phyloP scores from a whole-genome alignment of 768 basidiomycete genomes.

The Kwoniella sp. region DNA sequence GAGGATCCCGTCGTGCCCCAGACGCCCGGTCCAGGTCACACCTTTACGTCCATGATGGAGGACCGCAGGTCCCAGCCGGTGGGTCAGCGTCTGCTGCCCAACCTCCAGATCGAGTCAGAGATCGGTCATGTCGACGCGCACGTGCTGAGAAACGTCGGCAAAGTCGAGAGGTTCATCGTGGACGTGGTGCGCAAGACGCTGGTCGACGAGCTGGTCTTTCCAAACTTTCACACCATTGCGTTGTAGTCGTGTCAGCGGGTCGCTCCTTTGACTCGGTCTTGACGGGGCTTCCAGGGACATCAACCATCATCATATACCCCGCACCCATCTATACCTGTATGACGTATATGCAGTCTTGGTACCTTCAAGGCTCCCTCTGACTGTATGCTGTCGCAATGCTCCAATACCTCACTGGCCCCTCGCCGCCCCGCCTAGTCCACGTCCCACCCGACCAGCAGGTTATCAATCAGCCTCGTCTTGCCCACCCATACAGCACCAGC shows the following conservation, averaged over 20 bases:
- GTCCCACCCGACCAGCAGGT: constrained; percentile 65
- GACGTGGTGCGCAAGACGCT: constrained; percentile 96
- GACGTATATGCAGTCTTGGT: too few species aligned
- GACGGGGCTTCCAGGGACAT: too few species aligned
- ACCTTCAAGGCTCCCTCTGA: too few species aligned
- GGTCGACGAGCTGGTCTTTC: constrained; percentile 93
- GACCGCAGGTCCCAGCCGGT: constrained; percentile 20
- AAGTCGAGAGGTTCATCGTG: constrained; percentile 91
- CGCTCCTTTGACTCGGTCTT: too few species aligned
- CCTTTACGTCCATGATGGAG: background rate
- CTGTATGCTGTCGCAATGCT: too few species aligned
- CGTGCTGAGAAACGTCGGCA: constrained; percentile 71
- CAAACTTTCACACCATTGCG: constrained; percentile 78
- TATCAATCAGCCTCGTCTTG: constrained; percentile 86
- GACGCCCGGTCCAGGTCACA: background rate
- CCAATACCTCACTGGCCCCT: too few species aligned
- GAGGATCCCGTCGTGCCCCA: background rate
- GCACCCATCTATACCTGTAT: too few species aligned
- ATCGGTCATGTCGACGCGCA: constrained; percentile 90
- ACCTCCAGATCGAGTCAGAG: constrained; percentile 89
- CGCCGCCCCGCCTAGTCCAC: constrained; percentile 16
- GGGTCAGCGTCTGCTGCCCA: constrained; percentile 73
- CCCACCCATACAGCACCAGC: constrained; percentile 86
- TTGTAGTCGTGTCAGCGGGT: too few species aligned
- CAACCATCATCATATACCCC: too few species aligned